Evolutionary conservation across 805 yeast species (phyloP).

Genomic region (Yarrowia sp.): DNA sequence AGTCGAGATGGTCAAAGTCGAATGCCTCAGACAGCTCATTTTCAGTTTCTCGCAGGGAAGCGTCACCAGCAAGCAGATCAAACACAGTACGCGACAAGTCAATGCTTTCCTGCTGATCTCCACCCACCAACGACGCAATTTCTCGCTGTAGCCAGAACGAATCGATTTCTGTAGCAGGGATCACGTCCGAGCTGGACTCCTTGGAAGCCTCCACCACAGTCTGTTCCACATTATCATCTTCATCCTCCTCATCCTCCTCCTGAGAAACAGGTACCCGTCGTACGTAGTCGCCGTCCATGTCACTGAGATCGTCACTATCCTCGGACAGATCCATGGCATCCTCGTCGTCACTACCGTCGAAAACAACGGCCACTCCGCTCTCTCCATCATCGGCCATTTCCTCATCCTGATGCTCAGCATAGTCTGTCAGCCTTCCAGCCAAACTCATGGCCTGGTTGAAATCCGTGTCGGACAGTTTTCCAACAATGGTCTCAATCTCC

Average conservation of each 20-base stretch:
- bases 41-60: slow-evolving; percentile 49
- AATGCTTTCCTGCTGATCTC: slow-evolving; percentile 45
- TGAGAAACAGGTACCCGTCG: slow-evolving; percentile 31
- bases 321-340: slow-evolving; percentile 34
- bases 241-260: slow-evolving; percentile 28
- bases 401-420: slow-evolving; percentile 33
- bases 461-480: slow-evolving; percentile 44
- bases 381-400: slow-evolving; percentile 40
- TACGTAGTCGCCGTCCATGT: slow-evolving; percentile 34
- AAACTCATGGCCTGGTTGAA: slow-evolving; percentile 49
- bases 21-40: slow-evolving; percentile 52
- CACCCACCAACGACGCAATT: slow-evolving; percentile 40
- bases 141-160: slow-evolving; percentile 56
- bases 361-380: slow-evolving; percentile 46
- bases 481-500: slow-evolving; percentile 54
- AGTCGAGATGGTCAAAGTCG: slow-evolving; percentile 50
- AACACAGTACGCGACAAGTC: slow-evolving; percentile 45
- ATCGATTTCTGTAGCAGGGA: slow-evolving; percentile 46
- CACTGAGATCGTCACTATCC: slow-evolving; percentile 33
- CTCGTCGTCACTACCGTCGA: slow-evolving; percentile 41
- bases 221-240: slow-evolving; percentile 6
- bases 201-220: background rate
- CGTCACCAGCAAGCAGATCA: slow-evolving; percentile 42
- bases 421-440: slow-evolving; percentile 53
- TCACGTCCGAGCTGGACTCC: slow-evolving; percentile 5